These are phyloP conservation scores for Coemansia sp. DNA, from an alignment of 192 early-diverging fungal species.

Conservation along the genomic window DNA sequence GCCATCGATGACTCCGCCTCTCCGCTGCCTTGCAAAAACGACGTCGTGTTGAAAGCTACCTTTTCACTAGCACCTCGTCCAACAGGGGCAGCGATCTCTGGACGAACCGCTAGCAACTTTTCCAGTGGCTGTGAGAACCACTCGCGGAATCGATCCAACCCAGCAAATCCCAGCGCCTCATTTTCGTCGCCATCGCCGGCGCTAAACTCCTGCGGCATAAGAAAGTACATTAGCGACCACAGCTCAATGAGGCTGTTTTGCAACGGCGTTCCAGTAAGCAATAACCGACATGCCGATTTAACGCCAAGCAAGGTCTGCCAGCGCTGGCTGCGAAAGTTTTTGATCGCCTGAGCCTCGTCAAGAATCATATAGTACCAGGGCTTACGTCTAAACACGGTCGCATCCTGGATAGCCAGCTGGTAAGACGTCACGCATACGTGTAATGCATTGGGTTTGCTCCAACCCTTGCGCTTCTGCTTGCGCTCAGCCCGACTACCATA, in stretches of 20 bases:
- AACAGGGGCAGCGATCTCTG: conserved; percentile 57
- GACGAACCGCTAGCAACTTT: conserved; percentile 71
- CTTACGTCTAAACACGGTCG: conserved; percentile 69
- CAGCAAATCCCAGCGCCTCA: conserved; percentile 75
- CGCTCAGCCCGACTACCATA: conserved; percentile 68
- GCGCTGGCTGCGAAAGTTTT: conserved; percentile 89
- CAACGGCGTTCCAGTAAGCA: conserved; percentile 97
- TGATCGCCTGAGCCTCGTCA: conserved; percentile 97
- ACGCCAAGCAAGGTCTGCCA: conserved; percentile 86
- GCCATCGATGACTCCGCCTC: conserved; percentile 49
- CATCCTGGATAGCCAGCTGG: conserved; percentile 72
- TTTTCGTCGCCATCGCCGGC: conserved; percentile 66
- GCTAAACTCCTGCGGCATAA: conserved; percentile 87
- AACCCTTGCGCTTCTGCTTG: conserved; percentile 48
- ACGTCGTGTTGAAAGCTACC: conserved; percentile 59
- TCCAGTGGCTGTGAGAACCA: conserved; percentile 91
- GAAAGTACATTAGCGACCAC: conserved; percentile 83
- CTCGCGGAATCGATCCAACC: conserved; percentile 78
- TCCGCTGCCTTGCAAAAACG: conserved; percentile 66
- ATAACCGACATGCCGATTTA: conserved; percentile 75
- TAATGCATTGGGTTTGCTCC: conserved; percentile 73
- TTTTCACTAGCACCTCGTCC: conserved; percentile 50
- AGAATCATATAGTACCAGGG: conserved; percentile 90
- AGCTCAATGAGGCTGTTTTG: conserved; percentile 95
- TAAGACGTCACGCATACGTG: conserved; percentile 80